phyloP scores from a whole-genome alignment of 2,329 filamentous ascomycete species.

The Madurella fahalii region DNA sequence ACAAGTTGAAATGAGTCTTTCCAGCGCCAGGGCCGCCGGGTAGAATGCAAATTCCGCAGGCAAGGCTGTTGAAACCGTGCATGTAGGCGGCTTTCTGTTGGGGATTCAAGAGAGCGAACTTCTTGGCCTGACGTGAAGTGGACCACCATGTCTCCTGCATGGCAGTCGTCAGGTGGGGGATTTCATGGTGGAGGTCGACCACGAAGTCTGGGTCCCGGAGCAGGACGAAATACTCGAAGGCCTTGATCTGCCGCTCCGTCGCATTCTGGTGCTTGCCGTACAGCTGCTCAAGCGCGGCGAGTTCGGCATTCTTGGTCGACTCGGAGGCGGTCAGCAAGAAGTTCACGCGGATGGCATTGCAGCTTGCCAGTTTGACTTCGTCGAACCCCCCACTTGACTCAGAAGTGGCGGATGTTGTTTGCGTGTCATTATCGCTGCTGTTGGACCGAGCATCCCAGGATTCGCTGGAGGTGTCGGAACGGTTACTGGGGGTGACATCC shows the following conservation, averaged over 20 bases:
- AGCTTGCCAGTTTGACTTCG: background rate
- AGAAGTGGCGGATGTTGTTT: background rate
- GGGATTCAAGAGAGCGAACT: slow-evolving; percentile 1
- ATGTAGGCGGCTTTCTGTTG: slow-evolving; percentile 12
- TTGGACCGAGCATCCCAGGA: too few species aligned
- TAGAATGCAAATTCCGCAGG: slow-evolving; percentile 12
- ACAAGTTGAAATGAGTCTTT: slow-evolving; percentile 15
- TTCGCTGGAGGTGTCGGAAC: background rate
- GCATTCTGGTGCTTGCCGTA: slow-evolving; percentile 5
- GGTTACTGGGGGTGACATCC: background rate
- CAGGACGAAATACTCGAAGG: slow-evolving; percentile 11
- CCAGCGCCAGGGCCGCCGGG: slow-evolving; percentile 16
- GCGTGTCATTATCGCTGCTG: background rate
- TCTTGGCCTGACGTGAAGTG: slow-evolving; percentile 2
- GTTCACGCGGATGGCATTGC: slow-evolving; percentile 5
- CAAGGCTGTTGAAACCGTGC: slow-evolving; percentile 3
- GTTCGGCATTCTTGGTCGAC: slow-evolving; percentile 13
- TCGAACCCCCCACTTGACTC: background rate
- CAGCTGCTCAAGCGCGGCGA: background rate
- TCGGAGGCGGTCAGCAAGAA: slow-evolving; percentile 13
- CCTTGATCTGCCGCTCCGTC: slow-evolving; percentile 4
- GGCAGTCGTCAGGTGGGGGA: slow-evolving; percentile 7
- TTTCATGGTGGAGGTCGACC: slow-evolving; percentile 2
- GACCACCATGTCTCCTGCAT: background rate
- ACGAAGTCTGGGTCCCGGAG: slow-evolving; percentile 6